Conservation (phyloP, 139 green algal species). For the Tetradesmus obliquus region DNA sequence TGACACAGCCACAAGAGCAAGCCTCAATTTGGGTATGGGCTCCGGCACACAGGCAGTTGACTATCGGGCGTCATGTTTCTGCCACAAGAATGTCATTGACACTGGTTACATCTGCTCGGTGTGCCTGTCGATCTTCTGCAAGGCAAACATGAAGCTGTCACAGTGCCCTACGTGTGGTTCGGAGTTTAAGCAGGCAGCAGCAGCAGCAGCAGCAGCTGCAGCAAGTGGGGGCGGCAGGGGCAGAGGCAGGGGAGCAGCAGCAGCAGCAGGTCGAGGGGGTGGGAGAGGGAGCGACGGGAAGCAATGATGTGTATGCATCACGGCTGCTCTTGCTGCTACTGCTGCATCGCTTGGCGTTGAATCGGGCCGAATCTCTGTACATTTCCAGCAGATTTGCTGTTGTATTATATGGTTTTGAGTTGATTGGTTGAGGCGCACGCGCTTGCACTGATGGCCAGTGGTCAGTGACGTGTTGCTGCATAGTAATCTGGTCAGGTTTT, state of each 20-base stretch:
- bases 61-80: slow-evolving; percentile 89
- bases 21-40: slow-evolving; percentile 50
- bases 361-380: no score
- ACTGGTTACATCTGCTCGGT: slow-evolving; percentile 88
- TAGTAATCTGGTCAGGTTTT: no score
- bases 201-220: background rate
- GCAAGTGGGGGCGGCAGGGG: background rate
- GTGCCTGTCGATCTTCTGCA: slow-evolving; percentile 91
- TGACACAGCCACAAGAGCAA: slow-evolving; percentile 58
- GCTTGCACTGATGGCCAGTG: no score
- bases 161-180: slow-evolving; percentile 47
- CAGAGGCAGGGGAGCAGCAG: background rate
- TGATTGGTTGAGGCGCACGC: no score
- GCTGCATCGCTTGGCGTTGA: no score
- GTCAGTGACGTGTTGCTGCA: no score
- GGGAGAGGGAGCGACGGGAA: background rate
- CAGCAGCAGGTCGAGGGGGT: background rate
- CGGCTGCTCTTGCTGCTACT: background rate
- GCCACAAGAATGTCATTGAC: slow-evolving; percentile 79
- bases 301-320: background rate
- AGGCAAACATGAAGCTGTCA: slow-evolving; percentile 43
- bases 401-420: no score
- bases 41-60: slow-evolving; percentile 69
- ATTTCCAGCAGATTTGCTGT: no score
- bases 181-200: slow-evolving; percentile 21